phyloP scores from a whole-genome alignment of 2,329 filamentous ascomycete species.

The Leptographium lundbergii region DNA sequence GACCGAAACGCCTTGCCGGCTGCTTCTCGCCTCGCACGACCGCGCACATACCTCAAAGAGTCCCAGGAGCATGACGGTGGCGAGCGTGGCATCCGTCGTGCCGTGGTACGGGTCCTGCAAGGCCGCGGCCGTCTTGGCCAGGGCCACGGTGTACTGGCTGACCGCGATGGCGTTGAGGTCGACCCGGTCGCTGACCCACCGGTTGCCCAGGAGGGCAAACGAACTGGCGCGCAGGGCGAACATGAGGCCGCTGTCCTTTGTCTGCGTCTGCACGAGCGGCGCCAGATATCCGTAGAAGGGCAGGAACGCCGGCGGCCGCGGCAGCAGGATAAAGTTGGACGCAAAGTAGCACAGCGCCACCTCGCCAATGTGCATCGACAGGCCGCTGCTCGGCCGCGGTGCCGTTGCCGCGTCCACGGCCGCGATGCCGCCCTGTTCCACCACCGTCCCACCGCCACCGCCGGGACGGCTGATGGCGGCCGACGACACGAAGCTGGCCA shows the following conservation, averaged over 20 bases:
- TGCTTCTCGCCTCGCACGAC: constrained; percentile 1
- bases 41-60: constrained; percentile 37
- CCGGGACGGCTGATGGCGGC: too few species aligned
- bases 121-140: constrained; percentile 38
- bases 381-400: constrained; percentile 10
- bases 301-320: constrained; percentile 31
- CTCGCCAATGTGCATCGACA: constrained; percentile 38
- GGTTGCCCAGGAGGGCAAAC: constrained; percentile 42
- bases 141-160: constrained; percentile 39
- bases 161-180: constrained; percentile 29
- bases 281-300: constrained; percentile 48
- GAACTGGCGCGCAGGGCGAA: constrained; percentile 47
- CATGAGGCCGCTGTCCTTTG: constrained; percentile 22
- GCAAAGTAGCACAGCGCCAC: constrained; percentile 47
- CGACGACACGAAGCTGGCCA: not conserved
- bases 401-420: not conserved
- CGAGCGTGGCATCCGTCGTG: constrained; percentile 44
- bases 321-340: constrained; percentile 45
- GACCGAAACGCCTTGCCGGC: too few species aligned
- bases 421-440: not conserved
- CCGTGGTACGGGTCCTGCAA: constrained; percentile 35
- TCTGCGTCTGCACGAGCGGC: constrained; percentile 33
- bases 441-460: too few species aligned
- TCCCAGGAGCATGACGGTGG: constrained; percentile 44
- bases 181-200: constrained; percentile 22